Percentiles rank a stretch among this genome's conserved stretches.
phyloP scores from a whole-genome alignment of 768 basidiomycete genomes.

The Lactarius indigo region DNA sequence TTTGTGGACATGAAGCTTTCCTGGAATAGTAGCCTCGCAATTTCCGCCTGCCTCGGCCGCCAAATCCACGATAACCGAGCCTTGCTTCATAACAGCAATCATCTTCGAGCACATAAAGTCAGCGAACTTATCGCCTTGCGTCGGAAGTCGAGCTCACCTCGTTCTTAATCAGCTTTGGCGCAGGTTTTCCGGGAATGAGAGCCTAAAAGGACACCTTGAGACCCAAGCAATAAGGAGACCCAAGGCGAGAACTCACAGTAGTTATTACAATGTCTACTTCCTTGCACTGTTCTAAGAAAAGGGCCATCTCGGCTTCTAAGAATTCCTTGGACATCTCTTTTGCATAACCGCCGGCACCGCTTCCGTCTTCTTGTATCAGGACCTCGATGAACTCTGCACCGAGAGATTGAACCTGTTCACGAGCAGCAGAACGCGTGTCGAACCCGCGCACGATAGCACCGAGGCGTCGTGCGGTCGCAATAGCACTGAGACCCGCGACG shows the following conservation, averaged over 20 bases:
- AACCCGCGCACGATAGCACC: slow-evolving; percentile 89
- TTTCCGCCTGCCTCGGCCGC: slow-evolving; percentile 91
- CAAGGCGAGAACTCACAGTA: slow-evolving; percentile 45
- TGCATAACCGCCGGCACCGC: slow-evolving; percentile 80
- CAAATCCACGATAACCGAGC: slow-evolving; percentile 82
- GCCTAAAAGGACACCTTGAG: slow-evolving; percentile 42
- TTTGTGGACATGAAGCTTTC: slow-evolving; percentile 60
- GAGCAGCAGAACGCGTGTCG: slow-evolving; percentile 79
- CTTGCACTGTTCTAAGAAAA: slow-evolving; percentile 84
- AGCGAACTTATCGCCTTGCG: not conserved
- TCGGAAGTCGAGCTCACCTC: slow-evolving; percentile 37
- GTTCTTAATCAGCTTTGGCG: slow-evolving; percentile 78
- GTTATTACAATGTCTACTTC: slow-evolving; percentile 90
- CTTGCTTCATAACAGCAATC: slow-evolving; percentile 89
- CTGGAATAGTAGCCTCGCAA: slow-evolving; percentile 77
- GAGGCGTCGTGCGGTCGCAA: slow-evolving; percentile 77
- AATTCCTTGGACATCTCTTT: slow-evolving; percentile 91
- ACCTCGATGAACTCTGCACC: slow-evolving; percentile 92
- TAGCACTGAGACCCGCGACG: slow-evolving; percentile 85
- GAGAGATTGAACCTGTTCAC: slow-evolving; percentile 86
- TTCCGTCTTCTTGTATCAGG: slow-evolving; percentile 72
- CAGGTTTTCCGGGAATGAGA: slow-evolving; percentile 81
- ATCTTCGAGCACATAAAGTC: slow-evolving; percentile 39
- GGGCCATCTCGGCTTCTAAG: slow-evolving; percentile 81
- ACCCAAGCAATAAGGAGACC: not conserved